These are phyloP conservation scores for Chaetomiaceae sp. DNA, from an alignment of 2,329 filamentous ascomycete species.

Conservation along the genomic window DNA sequence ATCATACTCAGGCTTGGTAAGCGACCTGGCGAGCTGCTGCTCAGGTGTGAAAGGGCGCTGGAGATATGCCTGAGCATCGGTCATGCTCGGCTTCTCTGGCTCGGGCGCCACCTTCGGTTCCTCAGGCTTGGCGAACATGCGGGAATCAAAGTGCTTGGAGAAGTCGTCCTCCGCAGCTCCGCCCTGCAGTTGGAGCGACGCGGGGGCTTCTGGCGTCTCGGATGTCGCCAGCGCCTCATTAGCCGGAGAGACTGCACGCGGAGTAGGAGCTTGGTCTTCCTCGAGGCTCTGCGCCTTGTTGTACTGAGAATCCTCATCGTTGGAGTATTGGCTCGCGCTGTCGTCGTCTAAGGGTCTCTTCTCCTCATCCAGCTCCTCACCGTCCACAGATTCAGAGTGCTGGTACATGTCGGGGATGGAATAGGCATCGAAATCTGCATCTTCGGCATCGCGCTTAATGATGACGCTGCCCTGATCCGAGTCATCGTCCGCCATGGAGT, in stretches of 20 bases:
- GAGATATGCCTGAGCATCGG: slow-evolving; percentile 32
- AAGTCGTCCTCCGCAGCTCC: slow-evolving; percentile 27
- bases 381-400: slow-evolving; percentile 36
- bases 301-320: slow-evolving; percentile 19
- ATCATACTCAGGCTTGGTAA: slow-evolving; percentile 58
- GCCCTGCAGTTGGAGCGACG: slow-evolving; percentile 11
- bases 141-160: slow-evolving; percentile 40
- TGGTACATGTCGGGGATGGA: slow-evolving; percentile 62
- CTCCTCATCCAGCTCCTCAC: slow-evolving; percentile 26
- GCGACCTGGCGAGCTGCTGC: slow-evolving; percentile 29
- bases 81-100: slow-evolving; percentile 32
- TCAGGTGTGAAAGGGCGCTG: slow-evolving; percentile 46
- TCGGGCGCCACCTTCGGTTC: slow-evolving; percentile 32
- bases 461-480: slow-evolving; percentile 53
- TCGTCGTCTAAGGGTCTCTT: slow-evolving; percentile 32
- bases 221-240: slow-evolving; percentile 19
- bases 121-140: slow-evolving; percentile 40
- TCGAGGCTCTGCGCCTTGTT: slow-evolving; percentile 25
- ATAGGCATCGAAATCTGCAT: slow-evolving; percentile 59
- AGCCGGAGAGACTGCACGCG: slow-evolving; percentile 40
- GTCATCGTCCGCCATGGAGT: slow-evolving; percentile 51
- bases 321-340: slow-evolving; percentile 52
- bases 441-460: slow-evolving; percentile 59
- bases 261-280: slow-evolving; percentile 34
- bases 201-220: slow-evolving; percentile 1